These are phyloP conservation scores for Agrostemma githago DNA, from an alignment of 148 eudicot species.

Conservation along the genomic window DNA sequence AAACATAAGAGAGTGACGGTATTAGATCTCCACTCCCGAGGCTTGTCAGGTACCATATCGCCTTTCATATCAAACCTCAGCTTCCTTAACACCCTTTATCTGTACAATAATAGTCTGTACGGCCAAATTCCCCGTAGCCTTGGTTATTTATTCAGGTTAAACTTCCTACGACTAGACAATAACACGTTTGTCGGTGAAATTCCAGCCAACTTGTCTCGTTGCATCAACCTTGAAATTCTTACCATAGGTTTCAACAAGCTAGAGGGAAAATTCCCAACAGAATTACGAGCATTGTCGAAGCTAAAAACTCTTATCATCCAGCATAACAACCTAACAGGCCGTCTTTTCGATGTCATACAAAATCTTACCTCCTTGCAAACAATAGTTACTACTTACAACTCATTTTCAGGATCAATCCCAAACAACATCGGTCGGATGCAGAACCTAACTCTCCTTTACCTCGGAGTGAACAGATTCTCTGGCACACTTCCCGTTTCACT, in stretches of 20 bases:
- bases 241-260: slow-evolving; percentile 7
- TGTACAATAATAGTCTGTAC: slow-evolving; percentile 24
- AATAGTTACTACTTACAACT: slow-evolving; percentile 5
- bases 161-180: slow-evolving; percentile 7
- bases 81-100: slow-evolving; percentile 23
- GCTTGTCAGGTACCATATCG: slow-evolving; percentile 28
- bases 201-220: slow-evolving; percentile 27
- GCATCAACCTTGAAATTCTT: slow-evolving; percentile 24
- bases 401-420: slow-evolving; percentile 25
- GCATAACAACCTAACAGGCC: slow-evolving; percentile 30
- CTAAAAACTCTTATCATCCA: too few species aligned
- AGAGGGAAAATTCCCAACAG: slow-evolving; percentile 31
- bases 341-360: slow-evolving; percentile 23
- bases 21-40: too few species aligned
- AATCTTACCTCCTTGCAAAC: slow-evolving; percentile 25
- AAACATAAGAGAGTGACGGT: neutral
- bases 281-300: slow-evolving; percentile 12
- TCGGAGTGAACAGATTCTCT: slow-evolving; percentile 10
- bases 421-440: slow-evolving; percentile 14
- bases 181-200: slow-evolving; percentile 33
- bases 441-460: neutral
- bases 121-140: slow-evolving; percentile 35
- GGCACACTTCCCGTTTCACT: slow-evolving; percentile 29
- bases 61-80: slow-evolving; percentile 41
- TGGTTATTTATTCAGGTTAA: slow-evolving; percentile 27